Conservation (phyloP, 768 basidiomycete species). For the Lentinus tigrinus region DNA sequence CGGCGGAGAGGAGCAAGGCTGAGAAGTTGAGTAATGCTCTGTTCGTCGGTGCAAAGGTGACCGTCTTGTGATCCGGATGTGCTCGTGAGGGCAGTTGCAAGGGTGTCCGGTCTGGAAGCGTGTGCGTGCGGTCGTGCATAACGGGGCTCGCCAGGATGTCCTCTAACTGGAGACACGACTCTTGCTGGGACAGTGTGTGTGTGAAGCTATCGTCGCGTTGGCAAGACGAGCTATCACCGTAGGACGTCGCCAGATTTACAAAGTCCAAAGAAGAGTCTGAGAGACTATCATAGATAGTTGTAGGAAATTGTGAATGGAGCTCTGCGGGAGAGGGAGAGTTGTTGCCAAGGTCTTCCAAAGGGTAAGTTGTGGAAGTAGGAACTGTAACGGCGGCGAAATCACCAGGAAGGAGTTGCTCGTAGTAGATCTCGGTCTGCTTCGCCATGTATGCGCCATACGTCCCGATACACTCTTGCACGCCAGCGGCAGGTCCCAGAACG, state of each 20-base stretch:
- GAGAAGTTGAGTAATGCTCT: neutral
- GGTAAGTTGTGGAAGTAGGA: neutral
- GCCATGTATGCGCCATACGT: constrained; percentile 54
- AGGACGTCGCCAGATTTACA: neutral
- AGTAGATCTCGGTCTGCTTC: constrained; percentile 45
- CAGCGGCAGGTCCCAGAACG: constrained; percentile 44
- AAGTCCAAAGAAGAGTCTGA: neutral
- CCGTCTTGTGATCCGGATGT: neutral
- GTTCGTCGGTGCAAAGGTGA: neutral
- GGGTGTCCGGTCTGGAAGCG: neutral
- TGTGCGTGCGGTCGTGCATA: neutral
- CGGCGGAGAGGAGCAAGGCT: neutral
- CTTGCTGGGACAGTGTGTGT: neutral
- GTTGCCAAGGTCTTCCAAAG: neutral
- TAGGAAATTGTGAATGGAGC: too few species aligned
- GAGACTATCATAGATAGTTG: too few species aligned
- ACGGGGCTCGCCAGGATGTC: constrained; percentile 25
- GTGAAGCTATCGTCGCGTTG: neutral
- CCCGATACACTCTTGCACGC: constrained; percentile 50
- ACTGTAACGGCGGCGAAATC: neutral
- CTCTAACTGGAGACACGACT: constrained; percentile 13
- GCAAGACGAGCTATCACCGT: neutral
- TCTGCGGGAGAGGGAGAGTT: constrained; percentile 8
- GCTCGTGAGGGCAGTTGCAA: neutral
- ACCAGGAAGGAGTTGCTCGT: constrained; percentile 36